These are phyloP conservation scores for Nymphaea colorata DNA, from an alignment of 164 flowering plant genomes.

Conservation along the genomic window DNA sequence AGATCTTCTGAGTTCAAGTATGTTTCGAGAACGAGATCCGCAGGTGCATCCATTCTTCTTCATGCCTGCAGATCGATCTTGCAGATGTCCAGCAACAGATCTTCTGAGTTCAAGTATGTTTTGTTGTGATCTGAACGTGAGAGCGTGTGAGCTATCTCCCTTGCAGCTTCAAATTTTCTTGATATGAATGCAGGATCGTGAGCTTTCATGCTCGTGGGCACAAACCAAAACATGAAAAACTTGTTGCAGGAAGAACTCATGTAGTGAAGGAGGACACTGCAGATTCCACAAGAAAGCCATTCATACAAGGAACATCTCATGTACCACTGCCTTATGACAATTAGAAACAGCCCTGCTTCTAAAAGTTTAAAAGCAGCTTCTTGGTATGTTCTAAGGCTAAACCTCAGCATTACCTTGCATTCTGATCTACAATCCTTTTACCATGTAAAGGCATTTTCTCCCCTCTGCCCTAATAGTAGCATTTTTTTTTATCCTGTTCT, in stretches of 20 bases:
- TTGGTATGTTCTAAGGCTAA: too few species aligned
- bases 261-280: background rate
- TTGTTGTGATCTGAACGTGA: constrained; percentile 17
- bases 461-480: constrained; percentile 59
- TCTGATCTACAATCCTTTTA: background rate
- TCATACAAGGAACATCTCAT: background rate
- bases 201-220: constrained; percentile 47
- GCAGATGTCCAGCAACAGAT: constrained; percentile 39
- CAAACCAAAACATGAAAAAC: background rate
- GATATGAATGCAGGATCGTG: constrained; percentile 46
- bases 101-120: constrained; percentile 24
- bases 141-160: constrained; percentile 34
- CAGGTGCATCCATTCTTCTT: background rate
- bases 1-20: constrained; percentile 31
- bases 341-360: too few species aligned
- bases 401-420: too few species aligned
- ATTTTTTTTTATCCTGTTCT: constrained; percentile 52
- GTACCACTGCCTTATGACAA: background rate
- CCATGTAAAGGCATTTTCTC: background rate
- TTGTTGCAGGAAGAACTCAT: background rate
- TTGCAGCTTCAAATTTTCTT: constrained; percentile 41
- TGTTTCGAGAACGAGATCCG: background rate
- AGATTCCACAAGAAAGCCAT: background rate
- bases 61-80: constrained; percentile 17
- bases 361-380: too few species aligned